Conservation (phyloP, 306 rosid genomes). For the Mimosa pudica region DNA sequence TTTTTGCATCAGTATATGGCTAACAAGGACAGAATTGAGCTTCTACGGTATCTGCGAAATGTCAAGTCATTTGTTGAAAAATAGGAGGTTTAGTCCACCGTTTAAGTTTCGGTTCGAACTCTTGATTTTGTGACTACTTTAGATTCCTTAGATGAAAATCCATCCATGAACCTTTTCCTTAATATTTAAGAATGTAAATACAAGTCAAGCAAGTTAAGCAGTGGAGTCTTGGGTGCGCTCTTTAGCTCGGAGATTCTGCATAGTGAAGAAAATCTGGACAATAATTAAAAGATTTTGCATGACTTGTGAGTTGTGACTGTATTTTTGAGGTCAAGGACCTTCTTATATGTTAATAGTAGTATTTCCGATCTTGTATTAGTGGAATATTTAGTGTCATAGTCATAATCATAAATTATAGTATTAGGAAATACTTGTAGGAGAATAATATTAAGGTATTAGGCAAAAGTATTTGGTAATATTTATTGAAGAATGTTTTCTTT, state of each 20-base stretch:
- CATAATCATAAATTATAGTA: no score
- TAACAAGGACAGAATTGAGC: slow-evolving; percentile 88
- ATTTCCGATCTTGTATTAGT: no score
- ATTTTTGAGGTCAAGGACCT: background rate
- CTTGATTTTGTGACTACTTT: background rate
- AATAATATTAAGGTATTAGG: no score
- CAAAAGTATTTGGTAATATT: no score
- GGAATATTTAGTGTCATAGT: no score
- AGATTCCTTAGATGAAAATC: background rate
- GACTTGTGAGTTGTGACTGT: background rate
- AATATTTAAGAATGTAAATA: background rate
- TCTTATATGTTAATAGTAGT: no score
- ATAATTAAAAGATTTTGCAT: background rate
- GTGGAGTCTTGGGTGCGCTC: background rate
- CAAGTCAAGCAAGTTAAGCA: background rate
- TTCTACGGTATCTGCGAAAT: slow-evolving; percentile 61
- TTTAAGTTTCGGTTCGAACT: slow-evolving; percentile 15
- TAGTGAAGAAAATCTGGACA: background rate
- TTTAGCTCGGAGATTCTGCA: background rate
- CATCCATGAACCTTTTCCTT: background rate
- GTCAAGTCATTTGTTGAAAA: slow-evolving; percentile 63
- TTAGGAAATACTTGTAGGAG: no score
- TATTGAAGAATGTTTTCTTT: no score
- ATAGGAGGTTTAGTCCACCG: slow-evolving; percentile 27
- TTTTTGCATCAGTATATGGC: slow-evolving; percentile 76